phyloP scores from a whole-genome alignment of 108 stramenopile species.

The Skeletonema marinoi region DNA sequence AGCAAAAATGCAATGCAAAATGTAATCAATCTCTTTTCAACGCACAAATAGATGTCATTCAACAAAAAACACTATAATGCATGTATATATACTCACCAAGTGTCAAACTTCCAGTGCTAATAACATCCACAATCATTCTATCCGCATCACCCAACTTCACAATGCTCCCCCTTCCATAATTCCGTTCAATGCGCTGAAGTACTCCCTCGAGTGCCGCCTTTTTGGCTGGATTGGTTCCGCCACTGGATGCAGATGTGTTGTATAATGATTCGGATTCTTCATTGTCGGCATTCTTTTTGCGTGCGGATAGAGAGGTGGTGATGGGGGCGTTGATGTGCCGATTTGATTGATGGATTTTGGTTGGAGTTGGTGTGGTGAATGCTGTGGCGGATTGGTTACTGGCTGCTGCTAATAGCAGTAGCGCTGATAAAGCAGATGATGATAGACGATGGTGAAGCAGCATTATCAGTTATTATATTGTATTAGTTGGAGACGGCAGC shows the following conservation, averaged over 20 bases:
- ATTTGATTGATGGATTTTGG: not conserved
- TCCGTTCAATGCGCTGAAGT: constrained; percentile 86
- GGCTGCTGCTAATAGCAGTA: not conserved
- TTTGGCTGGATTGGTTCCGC: constrained; percentile 58
- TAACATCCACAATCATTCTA: constrained; percentile 78
- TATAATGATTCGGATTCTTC: not conserved
- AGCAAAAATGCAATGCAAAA: not conserved
- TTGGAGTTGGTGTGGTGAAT: not conserved
- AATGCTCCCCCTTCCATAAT: constrained; percentile 91
- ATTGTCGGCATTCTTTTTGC: not conserved
- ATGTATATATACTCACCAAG: constrained; percentile 56
- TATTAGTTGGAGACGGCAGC: not conserved
- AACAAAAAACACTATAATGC: not conserved
- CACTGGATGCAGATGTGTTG: not conserved
- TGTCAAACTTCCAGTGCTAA: constrained; percentile 87
- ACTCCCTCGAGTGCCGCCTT: constrained; percentile 89
- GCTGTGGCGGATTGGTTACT: not conserved
- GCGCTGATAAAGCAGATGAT: not conserved
- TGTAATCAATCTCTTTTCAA: not conserved
- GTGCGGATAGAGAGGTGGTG: not conserved
- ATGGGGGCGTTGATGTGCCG: not conserved
- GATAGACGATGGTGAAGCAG: not conserved
- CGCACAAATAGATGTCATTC: too few relatives aligned
- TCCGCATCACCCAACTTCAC: constrained; percentile 85
- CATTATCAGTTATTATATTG: not conserved